Percentiles rank a stretch among this genome's conserved stretches.
These are phyloP conservation scores for Scedosporium minutisporum DNA, from an alignment of 2,329 filamentous ascomycete species.

Conservation along the genomic window DNA sequence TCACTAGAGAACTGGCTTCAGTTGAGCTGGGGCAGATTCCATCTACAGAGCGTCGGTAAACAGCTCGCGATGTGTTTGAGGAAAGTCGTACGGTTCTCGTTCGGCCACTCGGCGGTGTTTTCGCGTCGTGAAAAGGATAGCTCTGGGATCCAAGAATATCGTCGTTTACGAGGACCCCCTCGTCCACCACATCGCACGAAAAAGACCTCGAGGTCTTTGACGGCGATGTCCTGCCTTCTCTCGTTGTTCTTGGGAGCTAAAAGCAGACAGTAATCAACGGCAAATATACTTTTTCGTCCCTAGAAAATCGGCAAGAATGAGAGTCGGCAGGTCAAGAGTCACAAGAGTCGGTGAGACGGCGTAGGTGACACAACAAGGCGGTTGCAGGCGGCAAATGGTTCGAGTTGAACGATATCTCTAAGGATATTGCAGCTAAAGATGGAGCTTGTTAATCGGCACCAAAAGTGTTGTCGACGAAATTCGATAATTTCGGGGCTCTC, in stretches of 20 bases:
- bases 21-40: not conserved
- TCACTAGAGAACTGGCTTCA: not conserved
- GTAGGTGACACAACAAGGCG: not conserved
- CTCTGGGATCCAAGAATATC: conserved; percentile 6
- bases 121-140: not conserved
- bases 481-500: not conserved
- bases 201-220: conserved; percentile 15
- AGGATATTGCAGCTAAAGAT: not conserved
- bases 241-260: not conserved
- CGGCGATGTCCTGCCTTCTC: not conserved
- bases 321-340: not conserved
- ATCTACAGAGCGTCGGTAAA: not conserved
- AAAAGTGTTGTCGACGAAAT: not conserved
- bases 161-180: conserved; percentile 28
- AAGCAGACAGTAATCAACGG: not conserved
- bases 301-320: not conserved
- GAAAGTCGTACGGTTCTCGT: not conserved
- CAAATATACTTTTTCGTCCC: not conserved
- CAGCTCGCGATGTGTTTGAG: not conserved
- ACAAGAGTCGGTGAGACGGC: not conserved
- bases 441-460: not conserved
- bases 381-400: not conserved
- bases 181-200: conserved; percentile 36
- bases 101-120: not conserved
- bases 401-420: not conserved